phyloP scores from a whole-genome alignment of 768 basidiomycete genomes.

The Lactarius sanguifluus region DNA sequence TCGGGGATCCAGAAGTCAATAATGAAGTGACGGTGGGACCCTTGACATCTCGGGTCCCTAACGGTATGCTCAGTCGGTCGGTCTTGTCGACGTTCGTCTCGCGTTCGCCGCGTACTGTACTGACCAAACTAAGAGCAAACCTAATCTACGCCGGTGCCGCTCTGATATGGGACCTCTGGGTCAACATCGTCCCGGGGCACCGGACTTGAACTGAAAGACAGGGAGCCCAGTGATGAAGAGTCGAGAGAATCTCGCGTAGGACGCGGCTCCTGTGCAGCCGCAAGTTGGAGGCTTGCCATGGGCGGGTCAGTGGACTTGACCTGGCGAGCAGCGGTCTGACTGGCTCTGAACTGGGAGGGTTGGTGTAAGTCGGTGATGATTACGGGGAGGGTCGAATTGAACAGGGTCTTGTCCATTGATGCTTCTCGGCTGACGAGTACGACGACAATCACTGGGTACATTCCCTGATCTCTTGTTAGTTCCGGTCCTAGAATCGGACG shows the following conservation, averaged over 20 bases:
- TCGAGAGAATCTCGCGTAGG: neutral
- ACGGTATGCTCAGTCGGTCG: neutral
- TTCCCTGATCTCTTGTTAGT: neutral
- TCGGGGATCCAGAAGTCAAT: too few relatives aligned
- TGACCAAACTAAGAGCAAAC: neutral
- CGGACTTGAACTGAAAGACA: neutral
- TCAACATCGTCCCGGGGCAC: neutral
- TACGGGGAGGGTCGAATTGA: neutral
- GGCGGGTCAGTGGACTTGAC: neutral
- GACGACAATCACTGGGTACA: neutral
- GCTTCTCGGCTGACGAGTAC: slow-evolving; percentile 1
- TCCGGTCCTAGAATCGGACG: neutral
- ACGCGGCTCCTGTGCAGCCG: neutral
- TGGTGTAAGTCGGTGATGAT: neutral
- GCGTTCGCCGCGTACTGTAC: neutral
- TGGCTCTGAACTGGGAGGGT: neutral
- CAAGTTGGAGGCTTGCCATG: neutral
- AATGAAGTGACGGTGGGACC: neutral
- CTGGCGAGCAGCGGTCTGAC: neutral
- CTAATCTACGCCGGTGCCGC: neutral
- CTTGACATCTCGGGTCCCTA: neutral
- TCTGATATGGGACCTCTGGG: neutral
- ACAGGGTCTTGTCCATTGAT: neutral
- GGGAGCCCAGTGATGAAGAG: neutral
- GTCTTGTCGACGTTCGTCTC: neutral